phyloP scores from a whole-genome alignment of 257 asterid genomes.

The Scutellaria minor region DNA sequence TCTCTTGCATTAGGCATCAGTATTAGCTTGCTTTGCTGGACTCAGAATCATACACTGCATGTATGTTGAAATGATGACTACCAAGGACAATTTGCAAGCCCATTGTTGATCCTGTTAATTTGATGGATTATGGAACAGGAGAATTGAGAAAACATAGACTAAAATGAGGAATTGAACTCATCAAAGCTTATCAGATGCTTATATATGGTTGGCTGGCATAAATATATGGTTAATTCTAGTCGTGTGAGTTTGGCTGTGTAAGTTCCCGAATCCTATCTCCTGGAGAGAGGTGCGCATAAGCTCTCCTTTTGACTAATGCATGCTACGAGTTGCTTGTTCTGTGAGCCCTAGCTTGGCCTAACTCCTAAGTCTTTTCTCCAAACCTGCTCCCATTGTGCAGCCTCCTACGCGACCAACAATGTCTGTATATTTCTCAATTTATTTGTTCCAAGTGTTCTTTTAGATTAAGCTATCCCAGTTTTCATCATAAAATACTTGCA shows the following conservation, averaged over 20 bases:
- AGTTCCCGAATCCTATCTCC: too few species aligned
- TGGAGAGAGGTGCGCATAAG: too few species aligned
- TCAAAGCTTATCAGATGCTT: not conserved
- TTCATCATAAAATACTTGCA: too few species aligned
- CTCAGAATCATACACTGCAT: not conserved
- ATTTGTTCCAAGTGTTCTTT: too few species aligned
- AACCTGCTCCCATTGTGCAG: too few species aligned
- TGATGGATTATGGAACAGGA: not conserved
- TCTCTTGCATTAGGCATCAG: not conserved
- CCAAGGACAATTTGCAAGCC: not conserved
- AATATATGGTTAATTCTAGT: not conserved
- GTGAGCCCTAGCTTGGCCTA: too few species aligned
- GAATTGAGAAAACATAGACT: not conserved
- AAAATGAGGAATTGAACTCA: not conserved
- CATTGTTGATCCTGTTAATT: not conserved
- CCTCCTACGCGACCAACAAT: too few species aligned
- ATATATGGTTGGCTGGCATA: not conserved
- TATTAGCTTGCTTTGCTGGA: not conserved
- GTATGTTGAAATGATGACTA: not conserved
- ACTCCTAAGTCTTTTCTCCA: too few species aligned
- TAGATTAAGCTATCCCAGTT: too few species aligned
- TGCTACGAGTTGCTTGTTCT: too few species aligned
- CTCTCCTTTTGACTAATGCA: too few species aligned
- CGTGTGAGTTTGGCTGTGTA: not conserved
- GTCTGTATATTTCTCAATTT: too few species aligned